Evolutionary conservation across 768 basidiomycete species (phyloP).

Genomic region (Mycena sanguinolenta): DNA sequence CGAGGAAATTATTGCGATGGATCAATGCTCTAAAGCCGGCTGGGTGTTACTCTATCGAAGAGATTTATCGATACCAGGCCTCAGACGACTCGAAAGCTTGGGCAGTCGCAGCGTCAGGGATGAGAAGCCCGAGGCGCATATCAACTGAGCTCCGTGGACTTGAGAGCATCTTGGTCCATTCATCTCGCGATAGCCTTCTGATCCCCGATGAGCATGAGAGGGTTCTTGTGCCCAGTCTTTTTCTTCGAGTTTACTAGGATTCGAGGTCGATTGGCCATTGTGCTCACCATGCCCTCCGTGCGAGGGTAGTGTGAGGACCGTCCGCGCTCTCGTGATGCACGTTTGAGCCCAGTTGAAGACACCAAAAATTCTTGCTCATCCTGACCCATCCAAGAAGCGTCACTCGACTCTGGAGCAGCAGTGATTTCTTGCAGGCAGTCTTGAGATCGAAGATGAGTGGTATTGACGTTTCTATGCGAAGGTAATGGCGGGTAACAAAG

Average conservation of each 20-base stretch:
- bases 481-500: background rate
- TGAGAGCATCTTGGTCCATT: background rate
- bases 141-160: background rate
- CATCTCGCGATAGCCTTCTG: background rate
- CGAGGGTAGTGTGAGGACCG: background rate
- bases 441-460: background rate
- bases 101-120: background rate
- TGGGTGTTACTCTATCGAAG: background rate
- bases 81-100: background rate
- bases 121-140: background rate
- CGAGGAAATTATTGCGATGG: background rate
- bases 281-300: background rate
- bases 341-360: background rate
- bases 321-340: too few relatives aligned
- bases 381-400: background rate
- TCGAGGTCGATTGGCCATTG: background rate
- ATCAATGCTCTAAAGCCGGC: background rate
- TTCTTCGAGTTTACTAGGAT: background rate
- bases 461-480: background rate
- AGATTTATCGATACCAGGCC: background rate
- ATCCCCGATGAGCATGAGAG: background rate
- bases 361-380: background rate
- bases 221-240: background rate
- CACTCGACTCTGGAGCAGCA: background rate
- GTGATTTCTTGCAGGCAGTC: background rate